A percentile compares a stretch with the other conserved stretches of the same genome.
phyloP scores from a whole-genome alignment of 495 filamentous ascomycete genomes.

The Penicillium paradoxum region DNA sequence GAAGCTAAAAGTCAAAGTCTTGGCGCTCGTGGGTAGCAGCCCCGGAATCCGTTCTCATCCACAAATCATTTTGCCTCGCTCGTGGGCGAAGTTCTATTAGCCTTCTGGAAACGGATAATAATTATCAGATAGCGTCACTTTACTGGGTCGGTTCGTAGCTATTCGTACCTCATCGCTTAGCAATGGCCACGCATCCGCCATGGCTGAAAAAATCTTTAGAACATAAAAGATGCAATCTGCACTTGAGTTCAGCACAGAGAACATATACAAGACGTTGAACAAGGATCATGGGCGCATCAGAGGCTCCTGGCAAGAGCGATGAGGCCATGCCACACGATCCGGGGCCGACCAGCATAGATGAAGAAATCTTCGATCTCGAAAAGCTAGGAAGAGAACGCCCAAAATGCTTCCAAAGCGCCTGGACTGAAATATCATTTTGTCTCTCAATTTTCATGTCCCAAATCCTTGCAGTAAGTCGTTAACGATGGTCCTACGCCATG shows the following conservation, averaged over 20 bases:
- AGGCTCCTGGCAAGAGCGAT: not conserved
- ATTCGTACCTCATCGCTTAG: constrained; percentile 1
- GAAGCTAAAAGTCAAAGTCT: constrained; percentile 12
- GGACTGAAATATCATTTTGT: constrained; percentile 65
- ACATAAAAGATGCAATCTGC: not conserved
- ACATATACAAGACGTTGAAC: not conserved
- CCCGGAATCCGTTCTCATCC: not conserved
- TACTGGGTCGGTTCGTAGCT: constrained; percentile 2
- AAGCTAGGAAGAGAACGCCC: constrained; percentile 68
- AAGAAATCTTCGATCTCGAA: constrained; percentile 42
- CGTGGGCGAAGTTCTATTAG: not conserved
- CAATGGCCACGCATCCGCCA: not conserved
- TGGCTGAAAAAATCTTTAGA: not conserved
- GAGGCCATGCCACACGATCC: not conserved
- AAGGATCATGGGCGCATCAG: not conserved
- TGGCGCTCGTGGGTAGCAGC: constrained; percentile 8
- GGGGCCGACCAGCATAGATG: not conserved
- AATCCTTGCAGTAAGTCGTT: constrained; percentile 54
- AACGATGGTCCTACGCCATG: not conserved
- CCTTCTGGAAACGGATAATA: constrained; percentile 2
- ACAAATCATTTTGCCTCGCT: constrained; percentile 1
- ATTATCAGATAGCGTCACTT: not conserved
- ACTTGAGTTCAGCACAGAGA: not conserved
- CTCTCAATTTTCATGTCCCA: constrained; percentile 70
- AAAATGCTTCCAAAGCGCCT: constrained; percentile 52